Evolutionary conservation across 495 filamentous ascomycete species (phyloP).

Genomic region (Aspergillus mulundensis): DNA sequence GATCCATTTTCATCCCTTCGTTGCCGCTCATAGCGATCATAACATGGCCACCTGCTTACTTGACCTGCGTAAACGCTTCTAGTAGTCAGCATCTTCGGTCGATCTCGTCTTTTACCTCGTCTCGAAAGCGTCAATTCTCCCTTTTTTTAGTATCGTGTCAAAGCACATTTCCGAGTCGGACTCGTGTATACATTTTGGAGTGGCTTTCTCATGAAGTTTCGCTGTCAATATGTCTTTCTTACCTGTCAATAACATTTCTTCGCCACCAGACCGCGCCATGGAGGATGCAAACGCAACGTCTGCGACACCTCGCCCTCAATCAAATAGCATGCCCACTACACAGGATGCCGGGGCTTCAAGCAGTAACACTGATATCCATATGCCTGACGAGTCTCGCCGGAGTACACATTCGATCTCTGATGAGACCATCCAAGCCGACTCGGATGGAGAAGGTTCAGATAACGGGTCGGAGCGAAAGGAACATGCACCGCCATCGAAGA

Average conservation of each 20-base stretch:
- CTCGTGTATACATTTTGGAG: constrained; percentile 19
- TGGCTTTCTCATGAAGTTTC: constrained; percentile 19
- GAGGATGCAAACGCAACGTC: constrained; percentile 56
- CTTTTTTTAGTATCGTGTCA: constrained; percentile 12
- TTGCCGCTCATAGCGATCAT: constrained; percentile 3
- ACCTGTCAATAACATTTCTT: constrained; percentile 70
- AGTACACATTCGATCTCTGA: constrained; percentile 50
- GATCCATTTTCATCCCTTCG: constrained; percentile 9
- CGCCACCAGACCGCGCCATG: constrained; percentile 47
- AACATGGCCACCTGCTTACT: constrained; percentile 22
- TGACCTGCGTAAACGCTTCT: constrained; percentile 20
- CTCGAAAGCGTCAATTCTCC: constrained; percentile 7
- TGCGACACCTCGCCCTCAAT: constrained; percentile 57
- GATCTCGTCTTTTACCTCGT: constrained; percentile 13
- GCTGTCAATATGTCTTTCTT: constrained; percentile 57
- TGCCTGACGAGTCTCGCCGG: constrained; percentile 33
- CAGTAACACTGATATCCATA: constrained; percentile 17
- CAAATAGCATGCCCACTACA: constrained; percentile 33
- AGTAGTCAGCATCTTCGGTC: constrained; percentile 20
- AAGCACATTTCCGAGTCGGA: constrained; percentile 12
- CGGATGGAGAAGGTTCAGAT: constrained; percentile 74
- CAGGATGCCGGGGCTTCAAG: constrained; percentile 29
- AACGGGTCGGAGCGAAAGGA: constrained; percentile 53
- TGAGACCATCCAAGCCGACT: constrained; percentile 70
- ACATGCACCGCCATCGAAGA: constrained; percentile 65